A percentile compares a stretch with the other conserved stretches of the same genome.
These are phyloP conservation scores for Parmelia sp. DNA, from an alignment of 495 filamentous ascomycete genomes.

Conservation along the genomic window DNA sequence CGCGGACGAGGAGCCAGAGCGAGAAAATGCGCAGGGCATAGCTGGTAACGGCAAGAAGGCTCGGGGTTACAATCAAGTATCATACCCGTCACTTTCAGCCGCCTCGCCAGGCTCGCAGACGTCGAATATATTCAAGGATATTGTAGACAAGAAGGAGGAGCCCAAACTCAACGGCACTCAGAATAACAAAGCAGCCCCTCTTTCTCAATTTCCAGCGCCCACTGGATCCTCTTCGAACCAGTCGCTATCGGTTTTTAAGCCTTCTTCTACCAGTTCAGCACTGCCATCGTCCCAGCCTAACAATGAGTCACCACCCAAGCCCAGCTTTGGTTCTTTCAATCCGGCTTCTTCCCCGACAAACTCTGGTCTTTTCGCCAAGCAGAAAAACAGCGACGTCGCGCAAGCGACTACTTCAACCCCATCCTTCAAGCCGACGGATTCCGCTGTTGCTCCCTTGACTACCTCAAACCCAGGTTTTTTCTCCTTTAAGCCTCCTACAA, in stretches of 20 bases:
- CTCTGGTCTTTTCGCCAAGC: neutral
- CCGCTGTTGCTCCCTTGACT: neutral
- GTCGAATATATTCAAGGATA: conserved; percentile 35
- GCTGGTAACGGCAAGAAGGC: conserved; percentile 25
- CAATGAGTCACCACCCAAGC: neutral
- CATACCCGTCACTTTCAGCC: conserved; percentile 20
- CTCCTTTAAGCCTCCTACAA: conserved; percentile 27
- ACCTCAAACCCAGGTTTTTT: conserved; percentile 8
- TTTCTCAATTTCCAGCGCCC: neutral
- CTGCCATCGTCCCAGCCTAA: neutral
- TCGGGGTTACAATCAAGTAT: conserved; percentile 11
- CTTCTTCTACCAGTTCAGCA: neutral
- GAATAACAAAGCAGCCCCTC: neutral
- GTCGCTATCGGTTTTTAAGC: neutral
- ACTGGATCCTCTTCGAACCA: neutral
- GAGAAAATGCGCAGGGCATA: conserved; percentile 26
- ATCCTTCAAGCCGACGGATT: neutral
- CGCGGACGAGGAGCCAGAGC: conserved; percentile 19
- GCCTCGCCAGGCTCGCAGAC: conserved; percentile 31
- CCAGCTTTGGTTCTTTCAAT: conserved; percentile 4
- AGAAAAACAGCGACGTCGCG: neutral
- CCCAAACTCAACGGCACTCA: neutral
- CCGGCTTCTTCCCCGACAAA: neutral
- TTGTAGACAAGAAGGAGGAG: conserved; percentile 21
- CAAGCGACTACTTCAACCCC: neutral